phyloP scores from a whole-genome alignment of 805 yeast genomes.

The Starmerella bombi region DNA sequence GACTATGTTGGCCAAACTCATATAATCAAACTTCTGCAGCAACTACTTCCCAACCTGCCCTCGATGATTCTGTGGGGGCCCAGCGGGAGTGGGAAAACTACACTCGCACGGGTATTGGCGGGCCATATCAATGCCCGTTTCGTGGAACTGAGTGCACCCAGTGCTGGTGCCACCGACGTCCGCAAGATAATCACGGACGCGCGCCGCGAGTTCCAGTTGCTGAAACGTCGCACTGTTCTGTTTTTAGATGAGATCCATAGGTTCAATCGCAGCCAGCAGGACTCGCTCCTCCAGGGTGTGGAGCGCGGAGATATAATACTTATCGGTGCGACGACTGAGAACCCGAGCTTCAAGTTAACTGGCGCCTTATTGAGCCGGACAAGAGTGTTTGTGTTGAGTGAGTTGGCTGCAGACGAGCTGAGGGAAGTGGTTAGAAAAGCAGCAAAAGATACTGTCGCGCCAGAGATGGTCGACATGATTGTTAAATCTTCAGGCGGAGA shows the following conservation, averaged over 20 bases:
- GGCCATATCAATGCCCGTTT: conserved; percentile 40
- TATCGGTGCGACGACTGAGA: conserved; percentile 96
- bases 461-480: conserved; percentile 50
- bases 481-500: conserved; percentile 74
- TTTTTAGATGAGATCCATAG: conserved; percentile 92
- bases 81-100: conserved; percentile 87
- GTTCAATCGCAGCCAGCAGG: conserved; percentile 77
- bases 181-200: conserved; percentile 47
- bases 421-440: conserved; percentile 45
- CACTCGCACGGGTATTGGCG: conserved; percentile 65
- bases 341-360: conserved; percentile 71
- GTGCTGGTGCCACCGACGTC: conserved; percentile 52
- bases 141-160: conserved; percentile 76
- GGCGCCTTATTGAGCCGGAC: conserved; percentile 77
- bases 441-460: conserved; percentile 38
- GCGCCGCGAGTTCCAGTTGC: conserved; percentile 32
- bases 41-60: conserved; percentile 51
- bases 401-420: conserved; percentile 40
- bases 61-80: conserved; percentile 91
- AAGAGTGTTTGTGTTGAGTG: conserved; percentile 56
- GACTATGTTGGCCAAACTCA: conserved; percentile 81
- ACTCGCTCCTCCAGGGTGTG: conserved; percentile 65
- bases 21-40: conserved; percentile 51
- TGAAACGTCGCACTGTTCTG: conserved; percentile 48
- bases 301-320: conserved; percentile 72